Evolutionary conservation across 176 grass and related monocot genomes (phyloP), one percentile per base, ranked within the genome.

Genomic region (Saccharum spontaneum): DNA sequence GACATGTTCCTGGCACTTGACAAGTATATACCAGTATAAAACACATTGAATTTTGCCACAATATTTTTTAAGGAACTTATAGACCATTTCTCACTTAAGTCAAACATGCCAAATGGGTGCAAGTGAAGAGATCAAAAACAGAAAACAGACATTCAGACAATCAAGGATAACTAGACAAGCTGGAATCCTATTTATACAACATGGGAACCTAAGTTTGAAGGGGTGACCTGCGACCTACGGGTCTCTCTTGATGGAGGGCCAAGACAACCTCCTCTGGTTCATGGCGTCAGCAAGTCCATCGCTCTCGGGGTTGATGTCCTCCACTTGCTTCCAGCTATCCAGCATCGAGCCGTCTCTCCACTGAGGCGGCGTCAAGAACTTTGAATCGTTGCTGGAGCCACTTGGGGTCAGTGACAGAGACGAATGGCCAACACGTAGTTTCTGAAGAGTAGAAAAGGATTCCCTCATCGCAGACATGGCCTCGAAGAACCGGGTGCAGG

Each of bases 381-480:
- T 92, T 0, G 88, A 86, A 84, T 94, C 83, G 6, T 77, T 89
- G 5, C 41, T 89, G n/a, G 69, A 66, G 8, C 80, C 86, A 38
- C 78, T 77, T 39, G 91, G 88, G 69, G 89, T 85, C 75, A 90
- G 76, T 8, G 91, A 44, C 44, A 84, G 28, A 26, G 89, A 91
- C 83, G 86, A 82, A 45, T 85, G 86, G 14, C 91, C 88, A 2
- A 92, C 90, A 15, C 94, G 94, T 2, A 94, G 69, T 28, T 92
- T 87, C 81, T 99, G 97, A 43, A 99, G 97, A 10, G 91, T 96
- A 17, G 86, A 89, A 41, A 99, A 99, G 50, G 97, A 99, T 73
- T 99, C 97, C 89, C 97, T 90, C 97, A 96, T 99, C 0, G 97
- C 97, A 50, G 94, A 99, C 97, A 99, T 99, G 18, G 97, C 97